Evolutionary conservation across 257 asterid species (phyloP), one percentile per base, ranked within the genome.

Genomic region (Rauvolfia tetraphylla): DNA sequence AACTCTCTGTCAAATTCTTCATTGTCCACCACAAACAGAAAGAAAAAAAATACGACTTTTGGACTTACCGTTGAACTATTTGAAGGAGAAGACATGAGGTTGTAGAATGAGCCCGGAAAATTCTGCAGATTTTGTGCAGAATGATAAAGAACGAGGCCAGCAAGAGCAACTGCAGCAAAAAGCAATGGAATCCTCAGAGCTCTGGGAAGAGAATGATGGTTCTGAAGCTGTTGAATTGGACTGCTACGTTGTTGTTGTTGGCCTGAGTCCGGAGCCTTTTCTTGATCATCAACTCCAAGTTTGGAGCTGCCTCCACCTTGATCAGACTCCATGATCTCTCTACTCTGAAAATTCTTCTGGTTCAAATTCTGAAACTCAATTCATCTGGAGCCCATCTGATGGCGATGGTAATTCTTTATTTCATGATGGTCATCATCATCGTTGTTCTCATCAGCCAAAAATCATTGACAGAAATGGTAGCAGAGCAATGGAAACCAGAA

Each of bases 131-230:
- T 62, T 31, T 31, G 68, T 1, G 42, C 68, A 3, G 68, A 62
- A 62, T 31, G 68, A 62, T 31, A 62, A 62, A 62, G 68, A 62
- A 62, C 68, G 31, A 62, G 10, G n/a, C 68, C 7, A 62, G 68
- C 68, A 62, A 62, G 23, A 62, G 68, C 41, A 7, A 33, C 22
- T 27, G 68, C 42, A 29, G n/a, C 42, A 31, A 62, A 29, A 31
- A 62, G 20, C 41, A 33, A 5, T 3, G 27, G 0, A 31, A 31
- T 62, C 42, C 42, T 62, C 13, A 29, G 39, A 61, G 20, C 9
- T 31, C 29, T 61, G 5, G 14, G 41, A 29, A 61, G 36, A 61
- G 29, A 61, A 61, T 61, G 8, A 12, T 61, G 68, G 12, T 61
- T 20, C 66, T 25, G 66, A 58, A 58, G 66, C 36, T 58, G 66